Evolutionary conservation across 1,139 yeast genomes (phyloP).

Genomic region (Hansenula sp.): DNA sequence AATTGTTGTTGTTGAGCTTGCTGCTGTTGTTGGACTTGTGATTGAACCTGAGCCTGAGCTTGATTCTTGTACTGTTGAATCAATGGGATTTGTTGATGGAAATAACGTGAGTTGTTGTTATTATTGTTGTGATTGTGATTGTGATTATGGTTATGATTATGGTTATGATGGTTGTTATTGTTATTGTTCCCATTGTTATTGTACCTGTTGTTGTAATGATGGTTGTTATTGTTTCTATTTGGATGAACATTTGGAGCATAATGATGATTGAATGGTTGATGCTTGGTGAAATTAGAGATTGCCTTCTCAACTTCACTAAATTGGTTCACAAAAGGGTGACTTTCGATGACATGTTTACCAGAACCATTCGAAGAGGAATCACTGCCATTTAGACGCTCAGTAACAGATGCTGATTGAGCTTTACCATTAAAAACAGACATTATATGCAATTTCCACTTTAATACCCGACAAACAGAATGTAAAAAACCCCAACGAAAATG

Average conservation of each 20-base stretch:
- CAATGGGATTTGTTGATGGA: constrained; percentile 21
- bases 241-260: constrained; percentile 25
- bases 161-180: constrained; percentile 12
- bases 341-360: constrained; percentile 8
- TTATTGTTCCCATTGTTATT: constrained; percentile 16
- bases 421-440: no score
- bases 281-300: constrained; percentile 23
- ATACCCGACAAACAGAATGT: no score
- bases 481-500: no score
- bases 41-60: not conserved
- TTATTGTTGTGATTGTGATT: constrained; percentile 7
- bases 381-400: not conserved
- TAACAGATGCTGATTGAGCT: no score
- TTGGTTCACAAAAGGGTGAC: constrained; percentile 19
- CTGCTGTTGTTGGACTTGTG: not conserved
- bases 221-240: constrained; percentile 12
- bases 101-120: constrained; percentile 12
- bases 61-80: constrained; percentile 17
- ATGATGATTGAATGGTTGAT: constrained; percentile 25
- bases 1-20: constrained; percentile 1
- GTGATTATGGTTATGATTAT: constrained; percentile 6
- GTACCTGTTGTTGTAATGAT: constrained; percentile 18
- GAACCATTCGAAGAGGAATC: not conserved
- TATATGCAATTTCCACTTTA: no score
- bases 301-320: constrained; percentile 24